Evolutionary conservation across 1,284 basidiomycete species (phyloP).

Genomic region (Marasmius sp.): DNA sequence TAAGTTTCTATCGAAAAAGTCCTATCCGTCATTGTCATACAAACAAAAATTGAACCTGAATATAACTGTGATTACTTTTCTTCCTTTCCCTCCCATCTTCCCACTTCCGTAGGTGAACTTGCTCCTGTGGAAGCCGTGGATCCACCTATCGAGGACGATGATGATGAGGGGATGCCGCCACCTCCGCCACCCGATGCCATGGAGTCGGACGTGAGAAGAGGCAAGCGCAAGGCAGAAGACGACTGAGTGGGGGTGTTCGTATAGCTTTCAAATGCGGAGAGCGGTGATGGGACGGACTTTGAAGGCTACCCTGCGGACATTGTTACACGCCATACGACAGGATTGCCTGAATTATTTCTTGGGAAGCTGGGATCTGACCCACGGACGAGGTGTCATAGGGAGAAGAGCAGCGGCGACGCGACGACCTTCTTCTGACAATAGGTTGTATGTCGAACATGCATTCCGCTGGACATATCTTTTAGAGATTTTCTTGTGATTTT

Average conservation of each 20-base stretch:
- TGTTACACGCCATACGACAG: neutral
- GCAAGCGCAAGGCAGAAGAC: slow-evolving; percentile 38
- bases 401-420: slow-evolving; percentile 88
- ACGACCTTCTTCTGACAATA: slow-evolving; percentile 89
- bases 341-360: neutral
- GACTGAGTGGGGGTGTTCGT: slow-evolving; percentile 13
- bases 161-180: slow-evolving; percentile 14
- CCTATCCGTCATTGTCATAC: neutral
- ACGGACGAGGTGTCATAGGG: slow-evolving; percentile 53
- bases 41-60: neutral
- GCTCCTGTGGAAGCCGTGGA: slow-evolving; percentile 24
- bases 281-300: neutral
- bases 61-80: slow-evolving; percentile 8
- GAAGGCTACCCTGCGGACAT: neutral
- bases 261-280: neutral
- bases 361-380: slow-evolving; percentile 34
- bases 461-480: slow-evolving; percentile 60
- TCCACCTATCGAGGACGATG: slow-evolving; percentile 23
- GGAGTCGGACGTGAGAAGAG: slow-evolving; percentile 28
- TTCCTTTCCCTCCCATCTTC: neutral
- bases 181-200: slow-evolving; percentile 27
- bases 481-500: neutral
- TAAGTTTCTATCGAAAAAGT: slow-evolving; percentile 31
- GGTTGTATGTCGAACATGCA: slow-evolving; percentile 93
- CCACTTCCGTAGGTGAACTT: slow-evolving; percentile 23